Evolutionary conservation across 768 basidiomycete genomes (phyloP).

Genomic region (Roridomyces roridus): DNA sequence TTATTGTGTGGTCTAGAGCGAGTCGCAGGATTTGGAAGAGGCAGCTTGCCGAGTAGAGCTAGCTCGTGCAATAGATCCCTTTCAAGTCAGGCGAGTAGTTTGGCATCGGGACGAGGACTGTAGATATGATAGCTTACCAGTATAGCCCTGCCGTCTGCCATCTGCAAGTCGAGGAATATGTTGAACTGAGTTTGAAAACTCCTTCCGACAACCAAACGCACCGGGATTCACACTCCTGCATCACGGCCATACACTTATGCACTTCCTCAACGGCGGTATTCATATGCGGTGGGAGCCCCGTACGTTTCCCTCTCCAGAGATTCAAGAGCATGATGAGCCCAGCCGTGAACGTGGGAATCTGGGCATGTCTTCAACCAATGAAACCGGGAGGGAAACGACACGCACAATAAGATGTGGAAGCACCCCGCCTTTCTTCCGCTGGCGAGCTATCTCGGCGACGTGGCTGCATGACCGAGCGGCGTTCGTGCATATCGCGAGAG

Average conservation of each 20-base stretch:
- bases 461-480: too few species aligned
- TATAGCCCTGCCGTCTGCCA: constrained; percentile 49
- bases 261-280: constrained; percentile 64
- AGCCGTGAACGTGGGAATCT: constrained; percentile 42
- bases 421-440: constrained; percentile 26
- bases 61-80: constrained; percentile 25
- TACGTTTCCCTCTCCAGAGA: constrained; percentile 66
- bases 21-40: not conserved
- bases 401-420: constrained; percentile 29
- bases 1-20: not conserved
- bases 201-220: constrained; percentile 23
- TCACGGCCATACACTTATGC: constrained; percentile 58
- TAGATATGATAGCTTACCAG: constrained; percentile 28
- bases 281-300: constrained; percentile 51
- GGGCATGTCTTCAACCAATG: constrained; percentile 31
- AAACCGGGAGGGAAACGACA: constrained; percentile 9
- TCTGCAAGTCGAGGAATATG: constrained; percentile 28
- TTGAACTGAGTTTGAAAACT: not conserved
- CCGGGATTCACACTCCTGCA: constrained; percentile 48
- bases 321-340: constrained; percentile 67
- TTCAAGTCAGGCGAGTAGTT: not conserved
- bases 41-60: constrained; percentile 17
- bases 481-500: too few species aligned
- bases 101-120: not conserved
- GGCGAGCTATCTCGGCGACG: too few species aligned